Percentiles rank a stretch among this genome's conserved stretches.
Evolutionary conservation across 2,329 filamentous ascomycete genomes (phyloP).

Genomic region (Fusarium virguliforme): DNA sequence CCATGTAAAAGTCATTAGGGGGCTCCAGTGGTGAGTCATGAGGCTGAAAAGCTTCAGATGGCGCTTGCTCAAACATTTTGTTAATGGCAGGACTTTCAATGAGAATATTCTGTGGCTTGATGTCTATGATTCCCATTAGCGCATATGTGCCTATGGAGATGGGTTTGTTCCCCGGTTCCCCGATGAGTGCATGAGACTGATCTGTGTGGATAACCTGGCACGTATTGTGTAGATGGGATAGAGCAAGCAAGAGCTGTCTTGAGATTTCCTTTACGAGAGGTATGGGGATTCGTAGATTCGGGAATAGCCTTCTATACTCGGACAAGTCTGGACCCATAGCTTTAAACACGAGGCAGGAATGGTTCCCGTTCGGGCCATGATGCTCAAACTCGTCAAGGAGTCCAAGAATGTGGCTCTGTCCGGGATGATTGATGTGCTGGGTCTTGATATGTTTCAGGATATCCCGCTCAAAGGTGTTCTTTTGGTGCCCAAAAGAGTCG

Average conservation of each 20-base stretch:
- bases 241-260: conserved; percentile 41
- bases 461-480: conserved; percentile 41
- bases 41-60: conserved; percentile 33
- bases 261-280: conserved; percentile 38
- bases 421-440: background rate
- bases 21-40: conserved; percentile 1
- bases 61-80: conserved; percentile 43
- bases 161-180: too few species aligned
- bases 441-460: conserved; percentile 39
- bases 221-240: conserved; percentile 41
- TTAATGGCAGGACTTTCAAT: conserved; percentile 42
- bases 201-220: conserved; percentile 47
- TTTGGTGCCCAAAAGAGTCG: conserved; percentile 23
- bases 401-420: conserved; percentile 32
- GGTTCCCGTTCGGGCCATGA: conserved; percentile 51
- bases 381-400: conserved; percentile 51
- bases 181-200: background rate
- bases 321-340: conserved; percentile 52
- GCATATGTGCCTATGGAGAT: too few species aligned
- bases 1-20: conserved; percentile 35
- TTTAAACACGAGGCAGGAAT: conserved; percentile 53
- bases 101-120: conserved; percentile 50
- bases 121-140: conserved; percentile 31
- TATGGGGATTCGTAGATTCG: conserved; percentile 26
- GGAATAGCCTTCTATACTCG: conserved; percentile 36